phyloP scores from a whole-genome alignment of 2,329 filamentous ascomycete species.

The Trichoderma polysporum region DNA sequence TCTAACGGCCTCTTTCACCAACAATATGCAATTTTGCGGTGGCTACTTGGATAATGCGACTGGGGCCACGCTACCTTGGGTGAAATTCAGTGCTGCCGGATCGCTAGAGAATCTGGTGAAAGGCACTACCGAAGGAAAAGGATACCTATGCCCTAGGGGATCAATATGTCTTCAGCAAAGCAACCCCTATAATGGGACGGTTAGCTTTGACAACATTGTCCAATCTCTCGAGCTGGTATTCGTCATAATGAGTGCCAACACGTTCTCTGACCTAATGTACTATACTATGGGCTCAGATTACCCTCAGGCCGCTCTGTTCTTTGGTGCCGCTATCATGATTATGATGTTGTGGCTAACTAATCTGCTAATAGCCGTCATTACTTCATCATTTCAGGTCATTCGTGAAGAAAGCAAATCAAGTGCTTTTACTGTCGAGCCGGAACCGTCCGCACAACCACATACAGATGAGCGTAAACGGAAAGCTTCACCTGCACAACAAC shows the following conservation, averaged over 20 bases:
- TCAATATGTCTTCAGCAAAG: slow-evolving; percentile 78
- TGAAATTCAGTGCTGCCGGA: slow-evolving; percentile 42
- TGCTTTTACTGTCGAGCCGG: slow-evolving; percentile 80
- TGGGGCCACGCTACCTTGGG: slow-evolving; percentile 64
- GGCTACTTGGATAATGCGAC: slow-evolving; percentile 68
- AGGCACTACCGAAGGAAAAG: slow-evolving; percentile 64
- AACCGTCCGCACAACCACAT: slow-evolving; percentile 38
- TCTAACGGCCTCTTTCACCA: slow-evolving; percentile 57
- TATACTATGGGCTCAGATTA: slow-evolving; percentile 91
- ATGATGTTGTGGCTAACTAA: slow-evolving; percentile 97
- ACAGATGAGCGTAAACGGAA: slow-evolving; percentile 41
- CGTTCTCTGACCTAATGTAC: slow-evolving; percentile 93
- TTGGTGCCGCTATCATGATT: slow-evolving; percentile 74
- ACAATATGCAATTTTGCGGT: slow-evolving; percentile 77
- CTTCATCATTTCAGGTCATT: slow-evolving; percentile 97
- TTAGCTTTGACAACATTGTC: slow-evolving; percentile 93
- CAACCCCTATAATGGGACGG: slow-evolving; percentile 80
- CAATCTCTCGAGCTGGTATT: slow-evolving; percentile 94
- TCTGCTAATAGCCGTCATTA: slow-evolving; percentile 92
- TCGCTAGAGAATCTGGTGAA: slow-evolving; percentile 48
- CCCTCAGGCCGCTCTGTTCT: slow-evolving; percentile 77
- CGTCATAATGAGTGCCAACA: slow-evolving; percentile 97
- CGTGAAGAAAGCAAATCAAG: slow-evolving; percentile 92
- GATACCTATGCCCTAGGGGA: slow-evolving; percentile 80
- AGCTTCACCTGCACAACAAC: slow-evolving; percentile 58